Percentiles rank a stretch among this genome's conserved stretches.
Evolutionary conservation across 2,329 filamentous ascomycete genomes (phyloP).

Genomic region (Beauveria asiatica): DNA sequence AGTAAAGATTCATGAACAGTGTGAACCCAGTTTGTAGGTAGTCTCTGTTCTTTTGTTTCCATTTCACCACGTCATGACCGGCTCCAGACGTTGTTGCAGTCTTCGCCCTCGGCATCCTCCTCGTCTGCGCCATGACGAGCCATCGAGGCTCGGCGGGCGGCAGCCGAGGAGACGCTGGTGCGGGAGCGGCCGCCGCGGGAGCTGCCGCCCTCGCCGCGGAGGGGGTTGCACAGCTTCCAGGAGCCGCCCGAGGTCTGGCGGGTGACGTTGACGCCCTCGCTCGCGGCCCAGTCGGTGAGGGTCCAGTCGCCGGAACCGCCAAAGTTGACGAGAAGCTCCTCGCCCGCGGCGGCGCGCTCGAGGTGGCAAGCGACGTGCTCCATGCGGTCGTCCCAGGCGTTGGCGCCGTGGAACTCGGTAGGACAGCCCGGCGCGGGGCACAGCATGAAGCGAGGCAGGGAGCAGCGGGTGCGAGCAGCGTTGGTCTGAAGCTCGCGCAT

Average conservation of each 20-base stretch:
- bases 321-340: constrained; percentile 26
- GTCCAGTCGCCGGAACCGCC: constrained; percentile 30
- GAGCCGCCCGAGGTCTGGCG: constrained; percentile 13
- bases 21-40: not conserved
- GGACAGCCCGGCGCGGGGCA: constrained; percentile 58
- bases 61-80: not conserved
- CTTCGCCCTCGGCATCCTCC: constrained; percentile 23
- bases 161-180: not conserved
- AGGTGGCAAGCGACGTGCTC: constrained; percentile 81
- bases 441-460: constrained; percentile 48
- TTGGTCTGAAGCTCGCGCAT: constrained; percentile 47
- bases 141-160: not conserved
- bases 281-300: constrained; percentile 33
- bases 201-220: constrained; percentile 16
- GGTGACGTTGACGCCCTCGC: constrained; percentile 30
- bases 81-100: constrained; percentile 9
- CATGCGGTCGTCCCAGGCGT: constrained; percentile 73
- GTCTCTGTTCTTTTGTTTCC: not conserved
- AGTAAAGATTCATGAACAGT: not conserved
- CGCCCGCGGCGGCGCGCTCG: constrained; percentile 36
- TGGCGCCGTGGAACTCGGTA: constrained; percentile 48
- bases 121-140: constrained; percentile 11
- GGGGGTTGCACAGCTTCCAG: constrained; percentile 28
- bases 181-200: constrained; percentile 4
- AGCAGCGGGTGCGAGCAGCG: constrained; percentile 53